Conservation (phyloP, 306 rosid species). For the Leucaena leucocephala region DNA sequence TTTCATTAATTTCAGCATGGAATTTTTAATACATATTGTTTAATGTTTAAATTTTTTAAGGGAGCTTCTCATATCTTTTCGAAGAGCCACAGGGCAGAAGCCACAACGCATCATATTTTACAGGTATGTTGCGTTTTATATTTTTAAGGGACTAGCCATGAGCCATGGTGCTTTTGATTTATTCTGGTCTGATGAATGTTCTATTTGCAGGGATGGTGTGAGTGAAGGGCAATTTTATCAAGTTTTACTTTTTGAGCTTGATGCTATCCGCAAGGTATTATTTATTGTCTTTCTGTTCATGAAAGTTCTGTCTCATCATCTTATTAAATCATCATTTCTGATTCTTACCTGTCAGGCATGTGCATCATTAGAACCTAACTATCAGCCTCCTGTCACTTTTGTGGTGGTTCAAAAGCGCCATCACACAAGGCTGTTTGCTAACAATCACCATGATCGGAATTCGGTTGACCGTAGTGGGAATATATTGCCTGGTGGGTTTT, state of each 20-base stretch:
- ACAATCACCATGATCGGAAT: conserved; percentile 63
- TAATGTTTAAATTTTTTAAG: conserved; percentile 39
- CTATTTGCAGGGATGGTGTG: conserved; percentile 84
- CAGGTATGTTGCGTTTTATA: conserved; percentile 44
- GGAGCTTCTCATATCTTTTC: conserved; percentile 92
- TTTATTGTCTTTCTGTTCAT: not conserved
- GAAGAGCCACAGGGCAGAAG: conserved; percentile 96
- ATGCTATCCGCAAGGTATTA: conserved; percentile 86
- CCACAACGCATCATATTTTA: conserved; percentile 95
- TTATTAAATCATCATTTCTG: not conserved
- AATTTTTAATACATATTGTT: not conserved
- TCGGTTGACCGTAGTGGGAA: conserved; percentile 89
- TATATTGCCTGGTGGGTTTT: conserved; percentile 77
- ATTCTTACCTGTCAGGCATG: conserved; percentile 63
- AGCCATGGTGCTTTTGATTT: not conserved
- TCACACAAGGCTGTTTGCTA: conserved; percentile 89
- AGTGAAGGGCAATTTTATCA: conserved; percentile 97
- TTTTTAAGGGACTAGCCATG: not conserved
- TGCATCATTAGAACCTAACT: conserved; percentile 87
- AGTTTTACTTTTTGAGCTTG: conserved; percentile 88
- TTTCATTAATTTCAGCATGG: not conserved
- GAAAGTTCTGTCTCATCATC: not conserved
- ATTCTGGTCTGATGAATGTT: not conserved
- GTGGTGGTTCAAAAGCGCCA: conserved; percentile 98
- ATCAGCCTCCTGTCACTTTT: conserved; percentile 97